These are phyloP conservation scores for Urtica urens DNA, from an alignment of 306 rosid genomes.

Conservation along the genomic window DNA sequence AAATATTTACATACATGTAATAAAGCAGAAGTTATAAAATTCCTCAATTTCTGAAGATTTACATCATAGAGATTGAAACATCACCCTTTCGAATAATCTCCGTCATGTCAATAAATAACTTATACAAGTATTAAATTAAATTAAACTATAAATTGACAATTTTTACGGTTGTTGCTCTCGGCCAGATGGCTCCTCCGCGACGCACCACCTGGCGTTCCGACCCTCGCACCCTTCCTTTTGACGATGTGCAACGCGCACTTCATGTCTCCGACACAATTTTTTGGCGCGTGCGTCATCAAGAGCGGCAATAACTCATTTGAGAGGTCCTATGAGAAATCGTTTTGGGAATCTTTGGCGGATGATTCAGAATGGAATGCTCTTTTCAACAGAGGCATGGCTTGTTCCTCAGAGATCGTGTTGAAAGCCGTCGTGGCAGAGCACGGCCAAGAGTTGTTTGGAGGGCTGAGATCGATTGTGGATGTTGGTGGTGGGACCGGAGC, in stretches of 20 bases:
- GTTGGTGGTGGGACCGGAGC: slow-evolving; percentile 30
- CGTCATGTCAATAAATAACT: too few species aligned
- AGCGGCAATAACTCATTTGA: slow-evolving; percentile 17
- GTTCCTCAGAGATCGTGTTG: slow-evolving; percentile 11
- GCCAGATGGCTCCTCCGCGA: slow-evolving; percentile 27
- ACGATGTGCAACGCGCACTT: slow-evolving; percentile 13
- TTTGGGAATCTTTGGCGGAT: slow-evolving; percentile 22
- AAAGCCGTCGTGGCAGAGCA: slow-evolving; percentile 5
- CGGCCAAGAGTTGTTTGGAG: slow-evolving; percentile 12
- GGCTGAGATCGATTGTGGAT: slow-evolving; percentile 22
- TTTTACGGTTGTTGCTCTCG: too few species aligned
- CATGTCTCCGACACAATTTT: slow-evolving; percentile 21
- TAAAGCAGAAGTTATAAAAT: too few species aligned
- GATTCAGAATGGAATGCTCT: slow-evolving; percentile 18
- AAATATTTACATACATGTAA: too few species aligned
- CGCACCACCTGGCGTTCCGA: background rate
- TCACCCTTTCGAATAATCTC: too few species aligned
- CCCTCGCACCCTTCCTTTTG: slow-evolving; percentile 15
- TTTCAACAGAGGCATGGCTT: slow-evolving; percentile 30
- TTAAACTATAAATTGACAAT: too few species aligned
- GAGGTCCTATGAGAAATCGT: slow-evolving; percentile 19
- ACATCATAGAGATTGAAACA: too few species aligned
- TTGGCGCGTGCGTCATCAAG: slow-evolving; percentile 18
- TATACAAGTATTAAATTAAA: too few species aligned
- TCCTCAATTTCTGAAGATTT: too few species aligned